These are phyloP conservation scores for Citrullus mucosospermus DNA, from an alignment of 306 rosid species.

Conservation along the genomic window DNA sequence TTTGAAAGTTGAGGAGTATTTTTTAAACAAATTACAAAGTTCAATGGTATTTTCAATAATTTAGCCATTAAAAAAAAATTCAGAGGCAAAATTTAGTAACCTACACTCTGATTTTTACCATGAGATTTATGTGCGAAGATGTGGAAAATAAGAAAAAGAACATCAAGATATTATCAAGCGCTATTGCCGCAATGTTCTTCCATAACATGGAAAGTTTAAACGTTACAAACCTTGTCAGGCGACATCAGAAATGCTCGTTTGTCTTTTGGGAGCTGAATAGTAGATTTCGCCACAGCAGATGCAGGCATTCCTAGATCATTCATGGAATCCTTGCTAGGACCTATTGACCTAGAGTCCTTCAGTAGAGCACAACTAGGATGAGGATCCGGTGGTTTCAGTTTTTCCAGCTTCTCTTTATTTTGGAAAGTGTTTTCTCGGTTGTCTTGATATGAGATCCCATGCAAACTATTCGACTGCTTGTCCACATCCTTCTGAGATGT, in stretches of 20 bases:
- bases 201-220: neutral
- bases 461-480: neutral
- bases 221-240: conserved; percentile 56
- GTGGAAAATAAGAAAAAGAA: neutral
- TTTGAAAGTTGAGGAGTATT: too few species aligned
- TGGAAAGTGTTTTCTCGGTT: conserved; percentile 23
- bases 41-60: too few species aligned
- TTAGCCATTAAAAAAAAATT: too few species aligned
- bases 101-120: neutral
- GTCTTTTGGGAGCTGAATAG: conserved; percentile 26
- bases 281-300: conserved; percentile 18
- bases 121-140: neutral
- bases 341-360: conserved; percentile 18
- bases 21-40: too few species aligned
- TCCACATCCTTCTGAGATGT: conserved; percentile 56
- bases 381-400: conserved; percentile 27
- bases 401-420: conserved; percentile 30
- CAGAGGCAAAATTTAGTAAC: too few species aligned
- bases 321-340: conserved; percentile 16
- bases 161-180: neutral
- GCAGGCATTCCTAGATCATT: conserved; percentile 13
- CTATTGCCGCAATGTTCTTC: neutral
- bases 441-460: conserved; percentile 5
- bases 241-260: conserved; percentile 56
- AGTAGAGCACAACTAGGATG: conserved; percentile 14